These are phyloP conservation scores for Populus nigra DNA, from an alignment of 345 rosid species.

Conservation along the genomic window DNA sequence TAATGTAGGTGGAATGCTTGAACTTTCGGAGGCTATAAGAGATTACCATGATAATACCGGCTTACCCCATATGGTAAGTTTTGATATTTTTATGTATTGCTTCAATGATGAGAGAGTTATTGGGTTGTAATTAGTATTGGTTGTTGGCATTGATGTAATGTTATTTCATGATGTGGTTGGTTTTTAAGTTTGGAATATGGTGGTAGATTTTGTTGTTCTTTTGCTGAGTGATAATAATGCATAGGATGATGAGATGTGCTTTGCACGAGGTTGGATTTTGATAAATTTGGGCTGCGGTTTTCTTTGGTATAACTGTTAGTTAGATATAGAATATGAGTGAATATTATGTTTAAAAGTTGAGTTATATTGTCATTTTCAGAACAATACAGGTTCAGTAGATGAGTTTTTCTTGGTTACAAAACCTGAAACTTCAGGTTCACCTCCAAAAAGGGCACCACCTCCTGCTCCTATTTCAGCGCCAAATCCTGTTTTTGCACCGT, in stretches of 20 bases:
- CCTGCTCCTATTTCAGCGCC: slow-evolving; percentile 46
- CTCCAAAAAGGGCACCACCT: slow-evolving; percentile 92
- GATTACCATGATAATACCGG: slow-evolving; percentile 83
- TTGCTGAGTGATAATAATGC: not conserved
- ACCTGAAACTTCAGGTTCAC: slow-evolving; percentile 82
- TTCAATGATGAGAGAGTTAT: not conserved
- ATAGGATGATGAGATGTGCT: not conserved
- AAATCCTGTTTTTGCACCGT: slow-evolving; percentile 29
- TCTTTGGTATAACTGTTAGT: not conserved
- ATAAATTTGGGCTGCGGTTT: not conserved
- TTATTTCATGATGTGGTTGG: not conserved
- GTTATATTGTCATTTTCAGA: slow-evolving; percentile 43
- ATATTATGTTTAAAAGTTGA: slow-evolving; percentile 1
- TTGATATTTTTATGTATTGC: not conserved
- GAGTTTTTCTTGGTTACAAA: slow-evolving; percentile 88
- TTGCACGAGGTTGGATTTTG: not conserved
- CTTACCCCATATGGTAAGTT: slow-evolving; percentile 77
- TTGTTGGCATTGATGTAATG: not conserved
- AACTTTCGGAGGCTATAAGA: slow-evolving; percentile 91
- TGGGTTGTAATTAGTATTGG: not conserved
- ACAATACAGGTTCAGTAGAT: slow-evolving; percentile 55
- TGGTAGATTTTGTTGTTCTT: not conserved
- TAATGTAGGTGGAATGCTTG: slow-evolving; percentile 70
- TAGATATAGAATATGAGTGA: not conserved
- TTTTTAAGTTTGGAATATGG: not conserved